Evolutionary conservation across 495 filamentous ascomycete species (phyloP).

Genomic region (Lasiosphaeria ovina): DNA sequence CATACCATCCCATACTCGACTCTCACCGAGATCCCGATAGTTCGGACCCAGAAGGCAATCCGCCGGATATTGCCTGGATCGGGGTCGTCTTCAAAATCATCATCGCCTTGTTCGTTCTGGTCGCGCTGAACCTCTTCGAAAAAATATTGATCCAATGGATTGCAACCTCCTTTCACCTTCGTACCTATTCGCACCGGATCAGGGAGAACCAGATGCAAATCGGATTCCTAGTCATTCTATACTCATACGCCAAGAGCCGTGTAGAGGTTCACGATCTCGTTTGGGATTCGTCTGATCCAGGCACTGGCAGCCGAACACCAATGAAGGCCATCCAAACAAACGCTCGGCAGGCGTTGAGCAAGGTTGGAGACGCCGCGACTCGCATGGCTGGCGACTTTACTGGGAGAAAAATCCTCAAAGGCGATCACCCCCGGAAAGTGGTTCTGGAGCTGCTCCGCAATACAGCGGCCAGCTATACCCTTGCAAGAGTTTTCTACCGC

Average conservation of each 20-base stretch:
- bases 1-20: conserved; percentile 67
- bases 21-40: conserved; percentile 61
- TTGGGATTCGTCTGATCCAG: conserved; percentile 32
- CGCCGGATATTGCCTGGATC: conserved; percentile 65
- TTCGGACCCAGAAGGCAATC: conserved; percentile 44
- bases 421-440: conserved; percentile 84
- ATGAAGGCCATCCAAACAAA: conserved; percentile 65
- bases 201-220: conserved; percentile 79
- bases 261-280: conserved; percentile 70
- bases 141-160: conserved; percentile 96
- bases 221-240: conserved; percentile 57
- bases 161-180: conserved; percentile 85
- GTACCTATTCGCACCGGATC: conserved; percentile 90
- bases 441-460: conserved; percentile 70
- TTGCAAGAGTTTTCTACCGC: conserved; percentile 88
- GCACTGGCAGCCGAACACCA: conserved; percentile 68
- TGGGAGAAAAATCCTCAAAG: conserved; percentile 68
- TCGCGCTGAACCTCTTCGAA: conserved; percentile 78
- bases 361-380: conserved; percentile 82
- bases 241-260: conserved; percentile 72
- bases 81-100: conserved; percentile 82
- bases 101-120: conserved; percentile 74
- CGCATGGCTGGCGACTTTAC: conserved; percentile 96
- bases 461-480: conserved; percentile 74
- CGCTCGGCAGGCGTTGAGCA: conserved; percentile 70